Percentiles rank a stretch among this genome's conserved stretches.
phyloP scores from a whole-genome alignment of 129 eudicot genomes.

The Chrysanthemum lavandulifolium region DNA sequence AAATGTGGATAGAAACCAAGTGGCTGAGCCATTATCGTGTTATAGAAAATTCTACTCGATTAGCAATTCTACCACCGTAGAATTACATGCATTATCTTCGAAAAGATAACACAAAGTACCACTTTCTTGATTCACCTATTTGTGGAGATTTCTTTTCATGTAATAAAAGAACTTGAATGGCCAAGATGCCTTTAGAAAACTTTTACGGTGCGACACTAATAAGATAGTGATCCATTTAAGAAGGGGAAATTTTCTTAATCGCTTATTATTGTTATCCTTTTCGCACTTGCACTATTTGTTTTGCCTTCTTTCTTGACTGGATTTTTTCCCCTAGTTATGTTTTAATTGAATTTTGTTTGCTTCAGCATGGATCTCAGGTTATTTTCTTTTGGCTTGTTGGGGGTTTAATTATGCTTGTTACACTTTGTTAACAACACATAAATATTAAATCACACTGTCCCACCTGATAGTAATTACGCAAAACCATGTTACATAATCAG shows the following conservation, averaged over 20 bases:
- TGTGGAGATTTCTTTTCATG: constrained; percentile 8
- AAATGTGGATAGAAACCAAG: constrained; percentile 18
- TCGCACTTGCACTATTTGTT: neutral
- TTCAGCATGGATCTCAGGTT: neutral
- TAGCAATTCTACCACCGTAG: constrained; percentile 12
- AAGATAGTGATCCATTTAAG: constrained; percentile 21
- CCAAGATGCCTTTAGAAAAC: neutral
- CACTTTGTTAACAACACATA: neutral
- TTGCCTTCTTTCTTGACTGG: constrained; percentile 18
- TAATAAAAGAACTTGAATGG: constrained; percentile 14
- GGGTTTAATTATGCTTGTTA: neutral
- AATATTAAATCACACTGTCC: neutral
- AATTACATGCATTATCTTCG: constrained; percentile 12
- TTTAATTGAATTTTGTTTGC: neutral
- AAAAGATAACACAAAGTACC: constrained; percentile 12
- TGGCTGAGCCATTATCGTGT: constrained; percentile 26
- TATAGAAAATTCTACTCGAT: constrained; percentile 11
- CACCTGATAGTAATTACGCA: neutral
- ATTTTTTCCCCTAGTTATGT: neutral
- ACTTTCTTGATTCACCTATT: constrained; percentile 10
- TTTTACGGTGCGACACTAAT: constrained; percentile 18
- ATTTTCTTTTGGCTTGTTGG: constrained; percentile 2
- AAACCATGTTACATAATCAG: neutral
- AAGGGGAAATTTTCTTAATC: neutral
- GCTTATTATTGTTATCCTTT: too few relatives aligned